Percentiles rank a stretch among this genome's conserved stretches.
These are phyloP conservation scores for Cryptococcus depauperatus DNA, from an alignment of 1,284 basidiomycete genomes.

Conservation along the genomic window DNA sequence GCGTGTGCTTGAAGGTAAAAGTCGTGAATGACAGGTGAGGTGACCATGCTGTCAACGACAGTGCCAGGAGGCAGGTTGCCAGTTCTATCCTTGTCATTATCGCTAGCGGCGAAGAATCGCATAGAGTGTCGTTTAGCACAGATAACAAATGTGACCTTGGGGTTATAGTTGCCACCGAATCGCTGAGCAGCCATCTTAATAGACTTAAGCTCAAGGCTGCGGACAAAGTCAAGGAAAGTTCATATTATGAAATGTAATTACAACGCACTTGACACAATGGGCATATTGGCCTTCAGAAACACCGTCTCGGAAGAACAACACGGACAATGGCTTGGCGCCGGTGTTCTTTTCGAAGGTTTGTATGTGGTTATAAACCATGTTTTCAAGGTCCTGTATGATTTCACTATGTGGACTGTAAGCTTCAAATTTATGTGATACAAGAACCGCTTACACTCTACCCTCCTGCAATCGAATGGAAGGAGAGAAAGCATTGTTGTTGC, in stretches of 20 bases:
- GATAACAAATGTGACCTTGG: slow-evolving; percentile 43
- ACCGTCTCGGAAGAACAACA: slow-evolving; percentile 48
- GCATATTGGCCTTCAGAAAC: slow-evolving; percentile 49
- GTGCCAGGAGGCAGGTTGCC: slow-evolving; percentile 45
- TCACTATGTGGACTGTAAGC: slow-evolving; percentile 16
- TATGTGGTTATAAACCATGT: slow-evolving; percentile 32
- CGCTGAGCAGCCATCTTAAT: slow-evolving; percentile 20
- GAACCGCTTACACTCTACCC: slow-evolving; percentile 28
- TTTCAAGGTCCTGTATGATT: slow-evolving; percentile 26
- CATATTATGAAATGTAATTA: neutral
- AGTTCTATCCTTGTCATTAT: slow-evolving; percentile 37
- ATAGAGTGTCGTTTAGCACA: slow-evolving; percentile 46
- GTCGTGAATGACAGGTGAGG: slow-evolving; percentile 45
- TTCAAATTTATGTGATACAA: neutral
- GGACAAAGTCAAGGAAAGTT: neutral
- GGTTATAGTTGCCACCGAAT: slow-evolving; percentile 34
- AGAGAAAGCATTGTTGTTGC: slow-evolving; percentile 38
- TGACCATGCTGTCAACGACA: slow-evolving; percentile 44
- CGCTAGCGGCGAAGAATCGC: slow-evolving; percentile 43
- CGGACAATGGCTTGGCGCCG: slow-evolving; percentile 37
- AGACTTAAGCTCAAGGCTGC: slow-evolving; percentile 34
- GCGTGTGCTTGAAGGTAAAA: slow-evolving; percentile 43
- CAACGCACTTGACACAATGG: slow-evolving; percentile 40
- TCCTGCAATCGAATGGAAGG: slow-evolving; percentile 46
- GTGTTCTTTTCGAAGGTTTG: slow-evolving; percentile 28